These are phyloP conservation scores for Phaffomyces antillensis DNA, from an alignment of 805 yeast genomes.

Conservation along the genomic window DNA sequence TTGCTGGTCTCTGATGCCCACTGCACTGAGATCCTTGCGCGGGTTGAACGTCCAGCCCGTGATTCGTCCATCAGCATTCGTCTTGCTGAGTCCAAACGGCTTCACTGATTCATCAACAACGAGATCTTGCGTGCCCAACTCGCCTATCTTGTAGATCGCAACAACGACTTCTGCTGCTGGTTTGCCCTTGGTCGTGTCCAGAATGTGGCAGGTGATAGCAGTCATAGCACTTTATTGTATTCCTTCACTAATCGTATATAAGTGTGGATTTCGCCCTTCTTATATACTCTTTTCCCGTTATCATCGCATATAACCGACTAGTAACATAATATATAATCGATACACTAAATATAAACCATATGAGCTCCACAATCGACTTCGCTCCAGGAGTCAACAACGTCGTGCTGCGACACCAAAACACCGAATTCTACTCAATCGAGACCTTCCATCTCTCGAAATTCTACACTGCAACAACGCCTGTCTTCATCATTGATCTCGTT, in stretches of 20 bases:
- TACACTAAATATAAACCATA: too few species aligned
- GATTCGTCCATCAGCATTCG: constrained; percentile 79
- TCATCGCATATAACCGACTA: background rate
- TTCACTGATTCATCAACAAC: constrained; percentile 24
- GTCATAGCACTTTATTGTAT: too few species aligned
- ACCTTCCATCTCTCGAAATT: constrained; percentile 29
- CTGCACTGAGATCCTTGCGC: constrained; percentile 10
- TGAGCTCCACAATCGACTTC: constrained; percentile 8
- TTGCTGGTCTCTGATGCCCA: constrained; percentile 28
- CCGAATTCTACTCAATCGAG: constrained; percentile 28
- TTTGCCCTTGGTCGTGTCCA: constrained; percentile 76
- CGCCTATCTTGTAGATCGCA: constrained; percentile 37
- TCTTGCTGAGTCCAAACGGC: constrained; percentile 61
- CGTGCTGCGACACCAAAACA: constrained; percentile 17
- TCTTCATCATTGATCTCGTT: constrained; percentile 26
- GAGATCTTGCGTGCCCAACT: constrained; percentile 15
- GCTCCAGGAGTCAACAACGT: constrained; percentile 24
- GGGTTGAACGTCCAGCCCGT: constrained; percentile 55
- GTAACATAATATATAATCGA: too few species aligned
- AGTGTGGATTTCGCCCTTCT: background rate
- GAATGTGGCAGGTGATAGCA: constrained; percentile 86
- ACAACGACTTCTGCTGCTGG: constrained; percentile 80
- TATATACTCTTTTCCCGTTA: background rate
- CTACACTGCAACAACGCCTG: constrained; percentile 22
- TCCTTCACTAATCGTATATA: background rate